Evolutionary conservation across 768 basidiomycete species (phyloP).

Genomic region (Suillus placidus): DNA sequence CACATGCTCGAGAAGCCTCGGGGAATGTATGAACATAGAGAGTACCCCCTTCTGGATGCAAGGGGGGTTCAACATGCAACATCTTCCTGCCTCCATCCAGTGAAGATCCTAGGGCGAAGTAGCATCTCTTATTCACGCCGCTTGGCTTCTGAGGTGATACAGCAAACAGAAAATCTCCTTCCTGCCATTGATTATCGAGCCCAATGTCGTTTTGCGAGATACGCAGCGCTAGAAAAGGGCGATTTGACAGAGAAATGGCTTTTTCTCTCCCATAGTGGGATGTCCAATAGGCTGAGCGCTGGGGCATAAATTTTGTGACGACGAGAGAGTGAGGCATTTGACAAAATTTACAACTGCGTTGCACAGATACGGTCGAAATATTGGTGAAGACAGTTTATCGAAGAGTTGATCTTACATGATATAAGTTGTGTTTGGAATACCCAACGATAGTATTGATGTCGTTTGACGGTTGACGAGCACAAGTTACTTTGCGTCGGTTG

Average conservation of each 20-base stretch:
- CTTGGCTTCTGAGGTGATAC: neutral
- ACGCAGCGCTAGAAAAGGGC: slow-evolving; percentile 4
- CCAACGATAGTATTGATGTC: too few relatives aligned
- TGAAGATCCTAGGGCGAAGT: slow-evolving; percentile 1
- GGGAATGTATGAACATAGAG: slow-evolving; percentile 9
- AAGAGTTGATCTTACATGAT: too few relatives aligned
- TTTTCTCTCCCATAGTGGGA: neutral
- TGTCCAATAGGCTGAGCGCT: neutral
- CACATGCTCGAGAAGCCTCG: neutral
- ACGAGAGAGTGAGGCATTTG: too few relatives aligned
- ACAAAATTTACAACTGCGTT: too few relatives aligned
- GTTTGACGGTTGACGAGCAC: too few relatives aligned
- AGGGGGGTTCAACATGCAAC: neutral
- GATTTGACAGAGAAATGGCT: neutral
- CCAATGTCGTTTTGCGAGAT: neutral
- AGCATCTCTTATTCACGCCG: neutral
- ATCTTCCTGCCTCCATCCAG: neutral
- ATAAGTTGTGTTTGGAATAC: too few relatives aligned
- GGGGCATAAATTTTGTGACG: slow-evolving; percentile 1
- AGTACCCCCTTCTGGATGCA: neutral
- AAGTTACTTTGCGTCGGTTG: too few relatives aligned
- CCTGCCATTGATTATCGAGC: rapidly evolving
- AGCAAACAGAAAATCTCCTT: neutral
- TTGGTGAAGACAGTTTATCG: too few relatives aligned
- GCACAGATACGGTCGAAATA: too few relatives aligned